phyloP scores from a whole-genome alignment of 169 alveolate species.

The Toxoplasma gondii region DNA sequence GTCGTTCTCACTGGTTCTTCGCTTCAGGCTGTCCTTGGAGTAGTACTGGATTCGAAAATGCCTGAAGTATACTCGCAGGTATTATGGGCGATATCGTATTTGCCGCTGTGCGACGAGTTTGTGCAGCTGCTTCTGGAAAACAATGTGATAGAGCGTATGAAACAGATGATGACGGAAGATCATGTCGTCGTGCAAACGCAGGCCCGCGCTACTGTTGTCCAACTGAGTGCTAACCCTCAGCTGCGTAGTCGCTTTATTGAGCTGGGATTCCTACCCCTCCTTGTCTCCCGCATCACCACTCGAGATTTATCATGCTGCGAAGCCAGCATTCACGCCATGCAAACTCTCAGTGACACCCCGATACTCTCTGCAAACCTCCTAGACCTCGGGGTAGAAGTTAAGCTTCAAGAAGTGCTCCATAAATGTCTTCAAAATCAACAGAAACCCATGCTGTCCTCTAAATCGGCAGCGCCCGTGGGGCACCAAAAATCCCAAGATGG shows the following conservation, averaged over 20 bases:
- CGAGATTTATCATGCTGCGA: background rate
- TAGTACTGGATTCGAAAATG: background rate
- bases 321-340: slow-evolving; percentile 31
- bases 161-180: background rate
- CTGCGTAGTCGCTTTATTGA: slow-evolving; percentile 6
- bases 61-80: slow-evolving; percentile 30
- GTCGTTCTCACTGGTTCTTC: background rate
- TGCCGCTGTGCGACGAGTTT: slow-evolving; percentile 27
- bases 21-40: background rate
- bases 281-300: background rate
- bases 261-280: slow-evolving; percentile 17
- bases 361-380: slow-evolving; percentile 5
- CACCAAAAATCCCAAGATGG: background rate
- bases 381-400: slow-evolving; percentile 30
- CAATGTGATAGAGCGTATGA: background rate
- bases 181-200: slow-evolving; percentile 25
- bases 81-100: slow-evolving; percentile 16
- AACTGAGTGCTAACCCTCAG: background rate
- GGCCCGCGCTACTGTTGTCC: slow-evolving; percentile 2
- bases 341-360: slow-evolving; percentile 5
- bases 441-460: background rate
- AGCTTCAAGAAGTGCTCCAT: slow-evolving; percentile 12
- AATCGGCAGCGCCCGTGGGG: too few species aligned
- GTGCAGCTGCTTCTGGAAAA: slow-evolving; percentile 11
- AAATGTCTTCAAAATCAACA: background rate